Evolutionary conservation across 768 basidiomycete genomes (phyloP).

Genomic region (Leccinum rimulosum): DNA sequence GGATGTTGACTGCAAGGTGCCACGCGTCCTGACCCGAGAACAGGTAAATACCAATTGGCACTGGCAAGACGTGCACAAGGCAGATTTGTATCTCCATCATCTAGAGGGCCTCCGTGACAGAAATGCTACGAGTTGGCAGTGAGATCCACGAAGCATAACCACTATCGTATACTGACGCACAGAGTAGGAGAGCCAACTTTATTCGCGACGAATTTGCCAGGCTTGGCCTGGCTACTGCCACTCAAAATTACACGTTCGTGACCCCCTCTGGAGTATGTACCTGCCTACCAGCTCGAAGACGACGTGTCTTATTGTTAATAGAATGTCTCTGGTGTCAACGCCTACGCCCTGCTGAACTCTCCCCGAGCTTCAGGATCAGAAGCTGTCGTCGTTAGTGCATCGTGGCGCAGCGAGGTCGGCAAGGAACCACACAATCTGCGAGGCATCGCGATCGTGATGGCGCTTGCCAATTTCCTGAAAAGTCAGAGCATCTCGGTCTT

Average conservation of each 20-base stretch:
- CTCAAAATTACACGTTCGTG: conserved; percentile 63
- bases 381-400: conserved; percentile 87
- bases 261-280: conserved; percentile 47
- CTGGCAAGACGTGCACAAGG: conserved; percentile 86
- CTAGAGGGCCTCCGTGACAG: conserved; percentile 60
- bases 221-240: conserved; percentile 68
- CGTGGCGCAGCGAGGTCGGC: conserved; percentile 73
- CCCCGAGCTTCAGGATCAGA: conserved; percentile 93
- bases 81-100: conserved; percentile 75
- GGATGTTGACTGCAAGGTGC: background rate
- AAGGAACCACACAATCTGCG: conserved; percentile 70
- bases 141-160: conserved; percentile 32
- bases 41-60: conserved; percentile 91
- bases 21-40: conserved; percentile 3
- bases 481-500: conserved; percentile 43
- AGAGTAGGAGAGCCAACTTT: conserved; percentile 59
- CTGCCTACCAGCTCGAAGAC: background rate
- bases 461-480: conserved; percentile 81
- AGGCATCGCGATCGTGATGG: conserved; percentile 81
- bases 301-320: conserved; percentile 26
- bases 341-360: conserved; percentile 77
- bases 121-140: conserved; percentile 74
- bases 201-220: conserved; percentile 65
- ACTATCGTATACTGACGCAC: conserved; percentile 2
- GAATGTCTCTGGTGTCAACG: conserved; percentile 67